A percentile compares a stretch with the other conserved stretches of the same genome.
These are phyloP conservation scores for Fusarium acutatum DNA, from an alignment of 2,329 filamentous ascomycete genomes.

Conservation along the genomic window DNA sequence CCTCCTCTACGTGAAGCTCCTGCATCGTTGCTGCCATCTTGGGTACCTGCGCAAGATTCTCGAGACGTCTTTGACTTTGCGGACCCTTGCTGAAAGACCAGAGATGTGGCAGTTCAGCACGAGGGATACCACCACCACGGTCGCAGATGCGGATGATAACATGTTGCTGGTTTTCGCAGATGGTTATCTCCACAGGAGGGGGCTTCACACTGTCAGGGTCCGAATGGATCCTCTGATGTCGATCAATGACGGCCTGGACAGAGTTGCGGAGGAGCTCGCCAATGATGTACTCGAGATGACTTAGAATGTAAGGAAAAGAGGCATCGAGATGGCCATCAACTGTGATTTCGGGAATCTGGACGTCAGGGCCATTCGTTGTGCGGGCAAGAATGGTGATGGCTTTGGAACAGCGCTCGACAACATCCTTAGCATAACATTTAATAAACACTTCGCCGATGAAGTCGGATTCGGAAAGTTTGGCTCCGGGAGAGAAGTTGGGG, in stretches of 20 bases:
- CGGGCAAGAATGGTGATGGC: slow-evolving; percentile 78
- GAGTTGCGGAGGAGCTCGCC: slow-evolving; percentile 95
- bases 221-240: slow-evolving; percentile 57
- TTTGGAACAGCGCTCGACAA: slow-evolving; percentile 83
- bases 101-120: slow-evolving; percentile 84
- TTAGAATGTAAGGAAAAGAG: slow-evolving; percentile 95
- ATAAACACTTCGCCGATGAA: slow-evolving; percentile 97
- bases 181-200: slow-evolving; percentile 89
- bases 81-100: slow-evolving; percentile 98
- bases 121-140: slow-evolving; percentile 89
- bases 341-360: slow-evolving; percentile 80
- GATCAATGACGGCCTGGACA: slow-evolving; percentile 89
- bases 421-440: slow-evolving; percentile 88
- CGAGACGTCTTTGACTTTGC: slow-evolving; percentile 76
- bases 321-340: slow-evolving; percentile 87
- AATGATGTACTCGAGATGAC: slow-evolving; percentile 95
- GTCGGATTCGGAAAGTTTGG: slow-evolving; percentile 76
- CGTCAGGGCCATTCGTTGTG: slow-evolving; percentile 76
- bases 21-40: slow-evolving; percentile 94
- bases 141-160: slow-evolving; percentile 97
- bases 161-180: slow-evolving; percentile 93
- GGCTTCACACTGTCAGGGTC: slow-evolving; percentile 52
- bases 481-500: slow-evolving; percentile 86
- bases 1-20: slow-evolving; percentile 70
- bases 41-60: slow-evolving; percentile 87